Base-by-base conservation (phyloP, 805 yeast species). In the Cyberlindnera bimundalis region DNA sequence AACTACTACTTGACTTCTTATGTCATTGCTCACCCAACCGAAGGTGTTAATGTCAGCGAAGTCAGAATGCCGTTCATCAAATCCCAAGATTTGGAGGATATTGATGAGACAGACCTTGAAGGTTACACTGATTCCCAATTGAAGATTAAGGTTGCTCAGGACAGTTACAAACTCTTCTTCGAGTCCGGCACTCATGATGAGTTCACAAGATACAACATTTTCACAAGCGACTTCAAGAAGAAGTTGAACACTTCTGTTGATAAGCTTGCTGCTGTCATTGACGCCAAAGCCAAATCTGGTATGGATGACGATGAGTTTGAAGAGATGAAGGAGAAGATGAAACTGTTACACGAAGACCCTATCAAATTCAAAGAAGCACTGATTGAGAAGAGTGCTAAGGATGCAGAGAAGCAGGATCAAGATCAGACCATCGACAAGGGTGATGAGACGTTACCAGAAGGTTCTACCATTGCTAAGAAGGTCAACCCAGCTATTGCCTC, bases 1-100 rank as follows among this genome's bases (percentile, higher is more conserved):
- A 90, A 88, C 59, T 91, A 93, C 66, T 93, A 93, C 59, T 74
- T 93, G 37, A 91, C 98, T 0, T 85, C 95, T 31, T 93, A 84
- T 61, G 77, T 90, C 31, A 84, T 93, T 85, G 84, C 96, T 3
- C 95, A 88, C 55, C 98, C 99, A 28, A 93, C 99, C 2, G 99
- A 93, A 62, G 98, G 98, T 23, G 84, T 93, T 14, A 81, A 88
- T 14, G 78, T 86, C 15, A 79, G 84, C 31, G 79, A 79, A 50
- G 74, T 93, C 40, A 74, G 76, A 47, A 70, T 87, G 62, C 98
- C 98, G 19, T 84, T 91, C 62, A 67, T 86, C 50, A 82, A 79
- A 51, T 60, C 75, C 5, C 73, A 76, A 10, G 51, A 48, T 3
- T 15, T 51, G n/a, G 58, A 53, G 12, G 51, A 80, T 69, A 43